These are phyloP conservation scores for Agaricales sp. DNA, from an alignment of 1,284 basidiomycete species.

Conservation along the genomic window DNA sequence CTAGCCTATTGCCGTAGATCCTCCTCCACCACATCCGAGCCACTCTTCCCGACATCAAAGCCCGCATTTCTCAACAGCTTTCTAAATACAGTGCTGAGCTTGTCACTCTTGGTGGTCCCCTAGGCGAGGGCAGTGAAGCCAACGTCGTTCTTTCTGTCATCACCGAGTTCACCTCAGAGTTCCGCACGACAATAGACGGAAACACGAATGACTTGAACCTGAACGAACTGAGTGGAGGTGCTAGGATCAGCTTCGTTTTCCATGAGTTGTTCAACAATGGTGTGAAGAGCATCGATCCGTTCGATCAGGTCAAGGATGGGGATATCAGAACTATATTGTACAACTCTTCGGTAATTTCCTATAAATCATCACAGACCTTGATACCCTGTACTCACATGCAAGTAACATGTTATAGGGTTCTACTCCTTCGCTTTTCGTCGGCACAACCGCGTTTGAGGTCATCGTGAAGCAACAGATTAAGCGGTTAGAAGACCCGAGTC, in stretches of 20 bases:
- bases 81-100: conserved; percentile 85
- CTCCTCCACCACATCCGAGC: conserved; percentile 97
- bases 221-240: conserved; percentile 95
- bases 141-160: conserved; percentile 92
- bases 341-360: conserved; percentile 90
- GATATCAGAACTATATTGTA: conserved; percentile 94
- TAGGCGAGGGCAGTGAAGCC: conserved; percentile 79
- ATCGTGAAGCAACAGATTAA: conserved; percentile 99
- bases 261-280: conserved; percentile 98
- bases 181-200: conserved; percentile 94
- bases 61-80: conserved; percentile 80
- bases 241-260: conserved; percentile 96
- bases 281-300: conserved; percentile 92
- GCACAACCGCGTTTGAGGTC: conserved; percentile 93
- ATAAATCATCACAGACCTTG: not conserved
- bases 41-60: conserved; percentile 95
- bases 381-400: not conserved
- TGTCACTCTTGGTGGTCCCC: conserved; percentile 73
- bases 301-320: conserved; percentile 96
- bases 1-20: conserved; percentile 47
- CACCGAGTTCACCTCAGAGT: conserved; percentile 95
- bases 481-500: conserved; percentile 84
- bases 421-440: conserved; percentile 92
- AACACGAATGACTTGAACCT: conserved; percentile 91
- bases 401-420: conserved; percentile 54